Conservation (phyloP, 441 rosid genomes). For the Biscutella laevigata region DNA sequence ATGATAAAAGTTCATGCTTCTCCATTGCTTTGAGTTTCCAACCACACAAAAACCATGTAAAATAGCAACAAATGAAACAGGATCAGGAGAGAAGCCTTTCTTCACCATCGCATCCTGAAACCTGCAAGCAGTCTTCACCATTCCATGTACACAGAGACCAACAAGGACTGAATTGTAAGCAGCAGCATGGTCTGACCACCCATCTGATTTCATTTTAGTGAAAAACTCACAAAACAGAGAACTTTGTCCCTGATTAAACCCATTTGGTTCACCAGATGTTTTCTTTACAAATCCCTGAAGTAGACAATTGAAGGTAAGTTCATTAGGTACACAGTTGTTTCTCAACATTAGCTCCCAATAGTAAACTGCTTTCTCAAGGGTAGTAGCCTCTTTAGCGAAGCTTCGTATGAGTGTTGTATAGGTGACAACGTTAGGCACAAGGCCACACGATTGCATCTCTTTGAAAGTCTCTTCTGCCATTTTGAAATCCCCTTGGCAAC, state of each 20-base stretch:
- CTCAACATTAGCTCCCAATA: conserved; percentile 67
- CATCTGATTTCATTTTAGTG: conserved; percentile 49
- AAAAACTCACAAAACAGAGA: conserved; percentile 44
- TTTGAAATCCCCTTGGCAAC: conserved; percentile 40
- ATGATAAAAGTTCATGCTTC: conserved; percentile 28
- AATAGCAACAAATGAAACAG: conserved; percentile 51
- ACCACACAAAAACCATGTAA: conserved; percentile 61
- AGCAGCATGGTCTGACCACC: conserved; percentile 43
- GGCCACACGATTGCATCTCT: conserved; percentile 47
- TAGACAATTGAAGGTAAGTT: conserved; percentile 54
- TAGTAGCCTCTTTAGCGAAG: conserved; percentile 56
- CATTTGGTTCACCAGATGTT: conserved; percentile 10
- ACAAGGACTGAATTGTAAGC: conserved; percentile 50
- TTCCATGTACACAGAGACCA: conserved; percentile 54
- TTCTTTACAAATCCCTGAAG: conserved; percentile 53
- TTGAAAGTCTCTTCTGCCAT: conserved; percentile 49
- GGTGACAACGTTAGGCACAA: conserved; percentile 70
- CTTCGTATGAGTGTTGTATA: conserved; percentile 58
- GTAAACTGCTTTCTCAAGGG: conserved; percentile 47
- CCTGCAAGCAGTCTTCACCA: conserved; percentile 52
- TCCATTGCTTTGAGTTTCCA: conserved; percentile 51
- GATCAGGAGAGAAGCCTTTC: conserved; percentile 51
- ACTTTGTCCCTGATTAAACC: conserved; percentile 23
- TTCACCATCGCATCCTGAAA: conserved; percentile 41
- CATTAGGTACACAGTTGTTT: conserved; percentile 59